Conservation (phyloP, 805 yeast genomes). For the Metschnikowia lachancei region DNA sequence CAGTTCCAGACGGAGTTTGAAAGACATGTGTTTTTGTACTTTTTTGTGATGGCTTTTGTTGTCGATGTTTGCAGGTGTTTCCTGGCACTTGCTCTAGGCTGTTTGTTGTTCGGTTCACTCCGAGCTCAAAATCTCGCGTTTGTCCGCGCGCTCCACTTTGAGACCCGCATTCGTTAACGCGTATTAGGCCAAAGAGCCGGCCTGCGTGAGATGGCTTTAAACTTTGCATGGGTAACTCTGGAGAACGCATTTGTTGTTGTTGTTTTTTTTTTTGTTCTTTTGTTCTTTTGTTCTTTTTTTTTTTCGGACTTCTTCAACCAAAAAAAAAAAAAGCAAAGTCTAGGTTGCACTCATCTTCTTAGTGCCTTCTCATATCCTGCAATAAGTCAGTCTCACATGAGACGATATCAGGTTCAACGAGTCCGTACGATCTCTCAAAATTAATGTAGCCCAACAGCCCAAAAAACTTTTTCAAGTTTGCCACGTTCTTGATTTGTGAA, state of each 20-base stretch:
- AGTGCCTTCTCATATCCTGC: slow-evolving; percentile 45
- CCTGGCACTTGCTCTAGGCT: too few relatives aligned
- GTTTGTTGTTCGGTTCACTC: not conserved
- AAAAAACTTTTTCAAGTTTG: slow-evolving; percentile 60
- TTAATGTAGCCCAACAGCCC: slow-evolving; percentile 60
- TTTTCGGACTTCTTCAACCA: too few relatives aligned
- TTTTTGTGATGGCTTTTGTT: not conserved
- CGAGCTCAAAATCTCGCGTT: not conserved
- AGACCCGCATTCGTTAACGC: too few relatives aligned
- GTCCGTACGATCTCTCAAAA: slow-evolving; percentile 63
- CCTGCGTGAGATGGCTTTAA: too few relatives aligned
- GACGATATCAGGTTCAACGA: slow-evolving; percentile 28
- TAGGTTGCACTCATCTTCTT: not conserved
- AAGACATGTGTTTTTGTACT: slow-evolving; percentile 6
- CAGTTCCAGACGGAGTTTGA: slow-evolving; percentile 10
- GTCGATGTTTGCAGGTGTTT: not conserved
- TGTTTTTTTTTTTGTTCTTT: too few relatives aligned
- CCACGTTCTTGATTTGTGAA: slow-evolving; percentile 36
- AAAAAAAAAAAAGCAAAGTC: too few relatives aligned
- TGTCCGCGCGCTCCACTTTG: not conserved
- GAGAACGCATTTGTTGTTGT: too few relatives aligned
- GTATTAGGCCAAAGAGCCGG: too few relatives aligned
- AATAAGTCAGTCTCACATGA: slow-evolving; percentile 56
- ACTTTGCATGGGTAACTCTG: too few relatives aligned
- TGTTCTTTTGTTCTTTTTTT: too few relatives aligned